Conservation (phyloP, 1,284 basidiomycete species). For the Gomphus bonarii region DNA sequence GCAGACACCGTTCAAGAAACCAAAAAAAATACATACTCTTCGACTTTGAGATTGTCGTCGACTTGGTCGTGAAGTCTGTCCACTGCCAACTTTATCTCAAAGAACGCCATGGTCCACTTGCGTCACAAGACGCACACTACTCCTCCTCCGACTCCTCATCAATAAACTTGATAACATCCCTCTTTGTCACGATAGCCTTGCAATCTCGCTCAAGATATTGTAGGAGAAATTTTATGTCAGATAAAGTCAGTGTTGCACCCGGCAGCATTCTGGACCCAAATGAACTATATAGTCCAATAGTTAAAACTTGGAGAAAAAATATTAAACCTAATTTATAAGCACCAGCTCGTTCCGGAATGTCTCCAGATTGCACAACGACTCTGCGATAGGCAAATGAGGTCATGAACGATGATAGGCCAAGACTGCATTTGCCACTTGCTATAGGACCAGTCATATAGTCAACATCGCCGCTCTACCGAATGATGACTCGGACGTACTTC, state of each 20-base stretch:
- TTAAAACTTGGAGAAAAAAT: too few species aligned
- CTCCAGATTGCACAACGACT: constrained; percentile 52
- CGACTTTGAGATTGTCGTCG: constrained; percentile 55
- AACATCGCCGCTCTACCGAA: neutral
- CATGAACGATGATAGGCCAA: constrained; percentile 38
- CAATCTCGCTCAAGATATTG: constrained; percentile 75
- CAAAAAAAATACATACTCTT: constrained; percentile 38
- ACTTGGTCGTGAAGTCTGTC: constrained; percentile 57
- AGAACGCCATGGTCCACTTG: constrained; percentile 66
- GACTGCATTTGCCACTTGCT: constrained; percentile 50
- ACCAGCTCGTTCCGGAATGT: constrained; percentile 48
- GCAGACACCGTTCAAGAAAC: neutral
- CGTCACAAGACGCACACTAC: constrained; percentile 34
- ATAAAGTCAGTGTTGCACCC: constrained; percentile 36
- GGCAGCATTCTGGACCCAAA: constrained; percentile 43
- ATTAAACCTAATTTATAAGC: too few species aligned
- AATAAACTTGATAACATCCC: constrained; percentile 68
- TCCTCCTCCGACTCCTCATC: constrained; percentile 27
- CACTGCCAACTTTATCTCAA: constrained; percentile 61
- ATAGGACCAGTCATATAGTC: neutral
- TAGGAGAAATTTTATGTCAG: constrained; percentile 62
- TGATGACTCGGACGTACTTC: constrained; percentile 27
- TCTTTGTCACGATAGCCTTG: constrained; percentile 47
- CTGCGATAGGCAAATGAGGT: constrained; percentile 41
- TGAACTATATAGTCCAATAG: too few species aligned